phyloP scores from a whole-genome alignment of 2,329 filamentous ascomycete species.

The Hypoxylon sp. region DNA sequence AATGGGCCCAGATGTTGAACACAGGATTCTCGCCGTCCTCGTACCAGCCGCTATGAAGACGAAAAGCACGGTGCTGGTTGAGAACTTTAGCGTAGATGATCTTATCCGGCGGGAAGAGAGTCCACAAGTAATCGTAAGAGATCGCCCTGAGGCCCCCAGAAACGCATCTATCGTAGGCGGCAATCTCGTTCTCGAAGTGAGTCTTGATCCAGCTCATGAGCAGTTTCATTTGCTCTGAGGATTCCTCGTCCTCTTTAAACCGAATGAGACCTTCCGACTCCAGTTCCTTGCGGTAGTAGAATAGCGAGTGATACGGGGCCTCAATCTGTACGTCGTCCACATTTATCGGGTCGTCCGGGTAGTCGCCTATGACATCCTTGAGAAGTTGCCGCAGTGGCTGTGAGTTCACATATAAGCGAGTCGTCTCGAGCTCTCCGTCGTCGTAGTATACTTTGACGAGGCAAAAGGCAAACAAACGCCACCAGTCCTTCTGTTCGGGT shows the following conservation, averaged over 20 bases:
- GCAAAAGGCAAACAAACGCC: slow-evolving; percentile 52
- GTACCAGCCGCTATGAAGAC: slow-evolving; percentile 49
- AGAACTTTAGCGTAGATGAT: slow-evolving; percentile 48
- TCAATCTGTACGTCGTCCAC: slow-evolving; percentile 46
- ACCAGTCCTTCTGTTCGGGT: slow-evolving; percentile 50
- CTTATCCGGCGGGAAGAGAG: slow-evolving; percentile 47
- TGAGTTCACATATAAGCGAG: slow-evolving; percentile 50
- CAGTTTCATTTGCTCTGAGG: slow-evolving; percentile 46
- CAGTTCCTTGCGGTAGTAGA: slow-evolving; percentile 48
- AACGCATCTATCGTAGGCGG: slow-evolving; percentile 48
- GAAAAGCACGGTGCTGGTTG: slow-evolving; percentile 51
- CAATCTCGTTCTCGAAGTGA: slow-evolving; percentile 49
- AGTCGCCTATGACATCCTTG: slow-evolving; percentile 50
- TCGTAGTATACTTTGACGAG: slow-evolving; percentile 46
- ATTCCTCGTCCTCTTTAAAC: slow-evolving; percentile 49
- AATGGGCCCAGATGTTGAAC: slow-evolving; percentile 47
- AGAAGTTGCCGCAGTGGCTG: slow-evolving; percentile 49
- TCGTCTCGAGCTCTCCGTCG: slow-evolving; percentile 41
- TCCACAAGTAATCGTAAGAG: slow-evolving; percentile 51
- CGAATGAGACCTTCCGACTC: slow-evolving; percentile 46
- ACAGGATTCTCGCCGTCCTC: slow-evolving; percentile 40
- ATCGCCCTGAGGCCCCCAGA: slow-evolving; percentile 47
- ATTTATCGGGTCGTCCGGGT: slow-evolving; percentile 40
- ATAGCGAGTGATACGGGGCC: slow-evolving; percentile 49
- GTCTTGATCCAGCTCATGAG: slow-evolving; percentile 52